phyloP scores from a whole-genome alignment of 2,329 filamentous ascomycete species.

The Aspergillus floridensis region DNA sequence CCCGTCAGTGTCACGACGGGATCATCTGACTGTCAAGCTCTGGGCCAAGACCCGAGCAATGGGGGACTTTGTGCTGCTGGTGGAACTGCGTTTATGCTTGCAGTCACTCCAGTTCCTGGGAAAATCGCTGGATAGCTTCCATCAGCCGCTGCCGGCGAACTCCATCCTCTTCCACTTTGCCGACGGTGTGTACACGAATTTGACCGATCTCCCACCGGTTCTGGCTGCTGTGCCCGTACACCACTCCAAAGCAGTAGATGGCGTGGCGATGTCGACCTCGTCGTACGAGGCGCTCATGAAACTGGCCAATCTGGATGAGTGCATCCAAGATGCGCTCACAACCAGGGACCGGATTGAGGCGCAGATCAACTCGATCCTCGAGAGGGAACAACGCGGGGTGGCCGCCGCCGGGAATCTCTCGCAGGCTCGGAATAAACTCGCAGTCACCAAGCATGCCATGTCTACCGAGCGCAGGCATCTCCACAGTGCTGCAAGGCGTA shows the following conservation, averaged over 20 bases:
- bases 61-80: constrained; percentile 59
- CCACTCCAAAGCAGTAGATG: constrained; percentile 43
- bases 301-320: constrained; percentile 82
- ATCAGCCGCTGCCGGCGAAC: constrained; percentile 74
- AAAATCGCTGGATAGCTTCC: constrained; percentile 60
- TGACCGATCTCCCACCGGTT: constrained; percentile 61
- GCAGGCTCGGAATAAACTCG: constrained; percentile 40
- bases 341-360: constrained; percentile 70
- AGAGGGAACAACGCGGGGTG: constrained; percentile 35
- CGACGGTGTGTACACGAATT: constrained; percentile 80
- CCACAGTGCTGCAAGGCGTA: constrained; percentile 59
- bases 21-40: constrained; percentile 65
- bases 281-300: constrained; percentile 88
- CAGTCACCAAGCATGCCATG: constrained; percentile 52
- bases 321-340: constrained; percentile 81
- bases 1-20: constrained; percentile 63
- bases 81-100: constrained; percentile 71
- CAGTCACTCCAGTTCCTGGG: constrained; percentile 75
- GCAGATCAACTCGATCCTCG: constrained; percentile 66
- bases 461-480: constrained; percentile 65
- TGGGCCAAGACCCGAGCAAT: constrained; percentile 65
- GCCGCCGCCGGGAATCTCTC: constrained; percentile 34
- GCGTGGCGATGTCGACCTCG: constrained; percentile 61
- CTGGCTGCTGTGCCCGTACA: constrained; percentile 20
- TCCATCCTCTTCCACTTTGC: constrained; percentile 80